Conservation (phyloP, 495 filamentous ascomycete genomes). For the Rostrohypoxylon terebratum region DNA sequence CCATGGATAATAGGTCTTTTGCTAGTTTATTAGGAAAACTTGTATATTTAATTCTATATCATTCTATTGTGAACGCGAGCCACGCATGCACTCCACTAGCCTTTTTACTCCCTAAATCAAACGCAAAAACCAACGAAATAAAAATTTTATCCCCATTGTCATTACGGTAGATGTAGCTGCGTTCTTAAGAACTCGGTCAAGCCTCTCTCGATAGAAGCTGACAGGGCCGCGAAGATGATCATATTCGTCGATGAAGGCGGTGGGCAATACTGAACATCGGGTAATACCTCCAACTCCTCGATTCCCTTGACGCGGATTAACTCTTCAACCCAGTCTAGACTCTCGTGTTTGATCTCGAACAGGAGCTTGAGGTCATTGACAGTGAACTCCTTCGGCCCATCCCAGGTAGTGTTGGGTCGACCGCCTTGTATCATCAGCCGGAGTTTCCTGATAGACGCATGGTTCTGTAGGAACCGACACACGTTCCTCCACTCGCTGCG, state of each 20-base stretch:
- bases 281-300: constrained; percentile 55
- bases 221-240: constrained; percentile 63
- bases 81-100: too few relatives aligned
- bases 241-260: constrained; percentile 55
- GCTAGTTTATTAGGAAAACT: too few relatives aligned
- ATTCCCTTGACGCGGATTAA: constrained; percentile 56
- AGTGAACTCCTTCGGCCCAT: constrained; percentile 53
- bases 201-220: constrained; percentile 62
- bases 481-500: constrained; percentile 62
- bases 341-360: constrained; percentile 53
- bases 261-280: constrained; percentile 56
- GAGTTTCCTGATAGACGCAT: constrained; percentile 53
- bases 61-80: too few relatives aligned
- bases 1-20: too few relatives aligned
- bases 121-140: neutral
- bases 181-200: constrained; percentile 60
- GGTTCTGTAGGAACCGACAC: constrained; percentile 55
- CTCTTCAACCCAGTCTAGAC: constrained; percentile 64
- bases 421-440: constrained; percentile 62
- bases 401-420: constrained; percentile 55
- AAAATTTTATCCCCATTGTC: neutral
- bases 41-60: too few relatives aligned
- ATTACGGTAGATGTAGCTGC: constrained; percentile 44
- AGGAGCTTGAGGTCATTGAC: constrained; percentile 57
- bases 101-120: neutral